Evolutionary conservation across 2,329 filamentous ascomycete species (phyloP).

Genomic region (Paraconiothyrium sp.): DNA sequence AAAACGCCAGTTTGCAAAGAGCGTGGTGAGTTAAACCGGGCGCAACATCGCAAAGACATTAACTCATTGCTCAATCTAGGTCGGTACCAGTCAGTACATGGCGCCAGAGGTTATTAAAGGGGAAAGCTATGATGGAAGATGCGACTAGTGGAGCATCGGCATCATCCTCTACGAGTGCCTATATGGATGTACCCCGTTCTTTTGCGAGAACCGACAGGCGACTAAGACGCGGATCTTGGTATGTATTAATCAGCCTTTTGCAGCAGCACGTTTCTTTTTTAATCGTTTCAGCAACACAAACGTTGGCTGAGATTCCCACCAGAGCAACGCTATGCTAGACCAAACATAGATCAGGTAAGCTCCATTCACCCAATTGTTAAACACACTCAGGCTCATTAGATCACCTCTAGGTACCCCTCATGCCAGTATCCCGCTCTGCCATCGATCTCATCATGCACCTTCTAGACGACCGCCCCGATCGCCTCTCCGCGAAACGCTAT

Average conservation of each 20-base stretch:
- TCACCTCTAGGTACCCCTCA: slow-evolving; percentile 34
- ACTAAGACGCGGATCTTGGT: slow-evolving; percentile 89
- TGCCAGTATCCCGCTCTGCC: slow-evolving; percentile 72
- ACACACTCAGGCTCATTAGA: neutral
- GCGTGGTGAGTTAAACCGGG: slow-evolving; percentile 58
- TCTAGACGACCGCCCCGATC: slow-evolving; percentile 76
- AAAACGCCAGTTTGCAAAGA: slow-evolving; percentile 78
- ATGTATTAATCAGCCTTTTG: slow-evolving; percentile 38
- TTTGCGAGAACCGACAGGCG: slow-evolving; percentile 79
- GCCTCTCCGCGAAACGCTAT: slow-evolving; percentile 81
- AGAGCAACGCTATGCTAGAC: slow-evolving; percentile 61
- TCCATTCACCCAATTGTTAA: neutral
- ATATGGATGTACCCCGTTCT: slow-evolving; percentile 90
- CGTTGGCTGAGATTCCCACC: slow-evolving; percentile 75
- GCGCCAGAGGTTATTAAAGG: slow-evolving; percentile 90
- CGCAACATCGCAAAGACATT: neutral
- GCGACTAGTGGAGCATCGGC: slow-evolving; percentile 97
- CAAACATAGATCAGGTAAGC: slow-evolving; percentile 55
- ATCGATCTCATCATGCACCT: slow-evolving; percentile 79
- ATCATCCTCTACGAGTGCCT: slow-evolving; percentile 95
- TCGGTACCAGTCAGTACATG: slow-evolving; percentile 98
- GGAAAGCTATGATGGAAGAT: slow-evolving; percentile 86
- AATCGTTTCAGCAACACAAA: slow-evolving; percentile 69
- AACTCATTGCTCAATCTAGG: slow-evolving; percentile 45
- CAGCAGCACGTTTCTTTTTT: slow-evolving; percentile 14